phyloP scores from a whole-genome alignment of 2,329 filamentous ascomycete genomes.

The Pyrenochaeta sp. region DNA sequence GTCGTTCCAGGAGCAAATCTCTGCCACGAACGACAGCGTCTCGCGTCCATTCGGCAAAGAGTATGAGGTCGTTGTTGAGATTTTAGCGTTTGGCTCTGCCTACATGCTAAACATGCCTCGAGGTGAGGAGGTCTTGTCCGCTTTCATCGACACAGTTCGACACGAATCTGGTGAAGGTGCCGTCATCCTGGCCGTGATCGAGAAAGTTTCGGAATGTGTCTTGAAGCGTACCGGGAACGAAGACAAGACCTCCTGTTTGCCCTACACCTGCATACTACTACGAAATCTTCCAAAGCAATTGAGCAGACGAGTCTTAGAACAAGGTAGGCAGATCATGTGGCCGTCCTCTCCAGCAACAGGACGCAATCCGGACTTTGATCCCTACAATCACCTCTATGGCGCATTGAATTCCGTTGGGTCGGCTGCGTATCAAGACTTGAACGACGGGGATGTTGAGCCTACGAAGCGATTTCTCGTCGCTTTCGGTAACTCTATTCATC shows the following conservation, averaged over 20 bases:
- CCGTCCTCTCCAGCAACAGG: constrained; percentile 56
- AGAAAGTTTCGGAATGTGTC: constrained; percentile 68
- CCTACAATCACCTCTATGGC: constrained; percentile 72
- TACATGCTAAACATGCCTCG: constrained; percentile 26
- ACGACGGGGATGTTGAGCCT: constrained; percentile 49
- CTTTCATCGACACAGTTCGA: constrained; percentile 64
- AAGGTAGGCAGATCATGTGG: constrained; percentile 73
- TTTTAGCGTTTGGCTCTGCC: constrained; percentile 69
- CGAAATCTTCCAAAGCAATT: constrained; percentile 51
- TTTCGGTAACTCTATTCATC: constrained; percentile 53
- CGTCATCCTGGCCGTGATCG: constrained; percentile 71
- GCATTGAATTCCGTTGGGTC: constrained; percentile 64
- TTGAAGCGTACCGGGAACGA: constrained; percentile 27
- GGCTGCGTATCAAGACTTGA: constrained; percentile 61
- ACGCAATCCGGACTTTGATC: constrained; percentile 58
- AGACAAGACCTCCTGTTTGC: constrained; percentile 25
- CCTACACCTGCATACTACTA: constrained; percentile 48
- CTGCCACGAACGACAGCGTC: constrained; percentile 32
- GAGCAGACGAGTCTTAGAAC: constrained; percentile 63
- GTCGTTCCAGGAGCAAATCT: constrained; percentile 33
- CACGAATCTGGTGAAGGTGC: constrained; percentile 72
- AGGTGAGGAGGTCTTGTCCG: constrained; percentile 60
- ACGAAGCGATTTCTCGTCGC: constrained; percentile 62
- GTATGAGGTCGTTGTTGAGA: constrained; percentile 72
- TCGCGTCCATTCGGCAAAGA: constrained; percentile 66